Percentiles rank a stretch among this genome's conserved stretches.
Evolutionary conservation across 306 rosid species (phyloP).

Genomic region (Dryas drummondii): DNA sequence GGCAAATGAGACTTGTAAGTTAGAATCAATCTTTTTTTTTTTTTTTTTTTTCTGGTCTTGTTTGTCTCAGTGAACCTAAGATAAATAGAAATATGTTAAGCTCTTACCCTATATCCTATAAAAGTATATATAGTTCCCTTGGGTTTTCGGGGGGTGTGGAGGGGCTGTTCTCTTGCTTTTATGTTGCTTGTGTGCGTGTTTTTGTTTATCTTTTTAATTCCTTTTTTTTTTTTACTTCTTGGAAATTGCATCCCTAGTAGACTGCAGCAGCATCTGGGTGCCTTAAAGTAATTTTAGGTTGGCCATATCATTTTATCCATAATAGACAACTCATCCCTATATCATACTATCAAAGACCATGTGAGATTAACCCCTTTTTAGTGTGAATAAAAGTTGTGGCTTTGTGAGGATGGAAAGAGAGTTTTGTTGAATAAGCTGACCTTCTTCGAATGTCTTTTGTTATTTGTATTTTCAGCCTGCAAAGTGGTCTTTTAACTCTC

Average conservation of each 20-base stretch:
- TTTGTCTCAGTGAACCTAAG: conserved; percentile 21
- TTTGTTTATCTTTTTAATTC: no score
- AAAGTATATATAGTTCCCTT: no score
- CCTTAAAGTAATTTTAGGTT: no score
- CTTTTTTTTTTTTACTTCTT: no score
- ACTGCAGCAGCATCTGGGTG: no score
- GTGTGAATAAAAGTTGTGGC: background rate
- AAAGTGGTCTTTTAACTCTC: conserved; percentile 86
- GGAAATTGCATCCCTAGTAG: no score
- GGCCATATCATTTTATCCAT: no score
- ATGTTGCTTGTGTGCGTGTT: no score
- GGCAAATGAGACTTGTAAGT: conserved; percentile 76
- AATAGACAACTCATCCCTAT: no score
- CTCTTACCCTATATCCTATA: no score
- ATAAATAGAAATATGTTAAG: background rate
- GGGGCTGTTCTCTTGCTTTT: no score
- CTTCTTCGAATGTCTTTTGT: conserved; percentile 19
- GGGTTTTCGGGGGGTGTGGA: no score
- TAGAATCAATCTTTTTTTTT: conserved; percentile 9
- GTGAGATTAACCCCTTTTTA: background rate
- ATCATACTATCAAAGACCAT: background rate
- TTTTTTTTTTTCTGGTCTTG: conserved; percentile 14
- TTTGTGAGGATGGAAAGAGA: background rate
- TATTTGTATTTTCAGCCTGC: conserved; percentile 60
- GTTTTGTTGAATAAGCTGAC: conserved; percentile 16